Evolutionary conservation across 257 asterid genomes (phyloP).

Genomic region (Plectranthus barbatus): DNA sequence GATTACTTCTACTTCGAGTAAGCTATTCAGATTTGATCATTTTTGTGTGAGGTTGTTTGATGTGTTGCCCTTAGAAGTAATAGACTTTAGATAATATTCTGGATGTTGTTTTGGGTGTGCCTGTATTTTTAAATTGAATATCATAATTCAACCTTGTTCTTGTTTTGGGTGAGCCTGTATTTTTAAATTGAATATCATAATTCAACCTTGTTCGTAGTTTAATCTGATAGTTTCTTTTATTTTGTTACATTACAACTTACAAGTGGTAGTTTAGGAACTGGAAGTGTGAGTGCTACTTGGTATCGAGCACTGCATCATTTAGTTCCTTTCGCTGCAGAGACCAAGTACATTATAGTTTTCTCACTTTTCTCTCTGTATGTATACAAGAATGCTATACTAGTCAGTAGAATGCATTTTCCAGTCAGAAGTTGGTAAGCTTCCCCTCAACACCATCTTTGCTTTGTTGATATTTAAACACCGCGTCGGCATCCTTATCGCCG

Average conservation of each 20-base stretch:
- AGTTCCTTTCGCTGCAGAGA: neutral
- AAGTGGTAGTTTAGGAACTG: neutral
- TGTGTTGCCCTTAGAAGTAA: neutral
- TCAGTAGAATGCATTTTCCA: neutral
- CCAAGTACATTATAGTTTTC: too few species aligned
- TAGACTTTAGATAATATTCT: neutral
- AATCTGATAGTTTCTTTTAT: neutral
- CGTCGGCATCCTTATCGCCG: constrained; percentile 63
- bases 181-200: neutral
- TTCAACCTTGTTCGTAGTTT: neutral
- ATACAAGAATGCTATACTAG: neutral
- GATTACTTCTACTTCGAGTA: neutral
- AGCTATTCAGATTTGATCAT: neutral
- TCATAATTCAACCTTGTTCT: too few species aligned
- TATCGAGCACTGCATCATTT: neutral
- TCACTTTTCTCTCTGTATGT: too few species aligned
- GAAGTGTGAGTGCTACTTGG: neutral
- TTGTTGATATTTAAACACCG: constrained; percentile 26
- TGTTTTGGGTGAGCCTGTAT: too few species aligned
- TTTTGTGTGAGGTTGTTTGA: neutral
- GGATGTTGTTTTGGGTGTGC: too few species aligned
- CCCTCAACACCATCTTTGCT: neutral
- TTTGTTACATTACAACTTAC: neutral
- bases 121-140: too few species aligned
- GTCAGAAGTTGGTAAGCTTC: neutral